Evolutionary conservation across 2,329 filamentous ascomycete species (phyloP).

Genomic region (Amesomyces nigricolor): DNA sequence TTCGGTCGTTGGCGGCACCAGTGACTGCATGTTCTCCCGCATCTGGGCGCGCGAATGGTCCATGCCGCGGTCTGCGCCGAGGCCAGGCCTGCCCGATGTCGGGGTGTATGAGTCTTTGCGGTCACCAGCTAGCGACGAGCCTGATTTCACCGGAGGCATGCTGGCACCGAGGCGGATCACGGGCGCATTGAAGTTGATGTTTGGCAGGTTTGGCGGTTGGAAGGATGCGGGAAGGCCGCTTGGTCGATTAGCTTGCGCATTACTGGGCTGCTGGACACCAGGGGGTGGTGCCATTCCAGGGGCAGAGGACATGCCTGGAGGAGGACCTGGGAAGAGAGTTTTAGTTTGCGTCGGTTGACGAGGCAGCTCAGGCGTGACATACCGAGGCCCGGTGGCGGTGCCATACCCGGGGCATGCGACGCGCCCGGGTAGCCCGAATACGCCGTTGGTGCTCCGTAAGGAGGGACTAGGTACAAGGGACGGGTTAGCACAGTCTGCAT

Average conservation of each 20-base stretch:
- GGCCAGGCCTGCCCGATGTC: slow-evolving; percentile 40
- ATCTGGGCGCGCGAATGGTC: slow-evolving; percentile 63
- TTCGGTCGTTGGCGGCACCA: slow-evolving; percentile 79
- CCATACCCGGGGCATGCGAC: slow-evolving; percentile 59
- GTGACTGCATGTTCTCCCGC: slow-evolving; percentile 62
- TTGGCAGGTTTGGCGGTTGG: slow-evolving; percentile 84
- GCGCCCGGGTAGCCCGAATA: slow-evolving; percentile 65
- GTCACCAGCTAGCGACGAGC: slow-evolving; percentile 35
- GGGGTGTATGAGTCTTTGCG: slow-evolving; percentile 43
- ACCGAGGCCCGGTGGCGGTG: slow-evolving; percentile 79
- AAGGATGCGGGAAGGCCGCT: slow-evolving; percentile 77
- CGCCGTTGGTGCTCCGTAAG: slow-evolving; percentile 69
- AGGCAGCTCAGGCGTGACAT: slow-evolving; percentile 32
- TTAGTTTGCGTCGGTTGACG: slow-evolving; percentile 16
- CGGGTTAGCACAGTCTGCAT: neutral
- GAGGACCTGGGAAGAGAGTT: slow-evolving; percentile 49
- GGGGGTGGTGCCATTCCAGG: slow-evolving; percentile 76
- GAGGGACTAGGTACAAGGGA: slow-evolving; percentile 36
- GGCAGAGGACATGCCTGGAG: slow-evolving; percentile 72
- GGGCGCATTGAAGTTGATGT: slow-evolving; percentile 96
- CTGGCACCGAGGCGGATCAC: slow-evolving; percentile 84
- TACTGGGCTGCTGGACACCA: slow-evolving; percentile 68
- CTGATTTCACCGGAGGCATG: slow-evolving; percentile 56
- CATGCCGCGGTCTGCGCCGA: slow-evolving; percentile 58
- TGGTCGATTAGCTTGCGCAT: slow-evolving; percentile 70